phyloP scores from a whole-genome alignment of 208 protist species.

The Wallacemonas sp. region DNA sequence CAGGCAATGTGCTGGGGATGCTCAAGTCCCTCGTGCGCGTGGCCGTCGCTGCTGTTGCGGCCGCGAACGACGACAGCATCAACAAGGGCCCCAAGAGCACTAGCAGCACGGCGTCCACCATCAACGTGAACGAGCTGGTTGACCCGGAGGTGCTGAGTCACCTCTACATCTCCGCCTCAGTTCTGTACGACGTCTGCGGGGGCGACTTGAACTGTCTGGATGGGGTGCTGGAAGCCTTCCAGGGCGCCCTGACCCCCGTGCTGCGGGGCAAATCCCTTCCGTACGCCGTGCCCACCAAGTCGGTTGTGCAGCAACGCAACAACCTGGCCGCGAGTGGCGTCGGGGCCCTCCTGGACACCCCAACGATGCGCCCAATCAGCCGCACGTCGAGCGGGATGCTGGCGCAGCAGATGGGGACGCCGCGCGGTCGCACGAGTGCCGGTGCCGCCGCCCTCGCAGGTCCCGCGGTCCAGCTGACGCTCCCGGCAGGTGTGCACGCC shows the following conservation, averaged over 20 bases:
- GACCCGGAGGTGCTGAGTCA: slow-evolving; percentile 36
- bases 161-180: slow-evolving; percentile 26
- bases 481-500: slow-evolving; percentile 15
- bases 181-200: slow-evolving; percentile 49
- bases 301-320: slow-evolving; percentile 21
- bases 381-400: background rate
- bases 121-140: slow-evolving; percentile 22
- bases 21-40: slow-evolving; percentile 29
- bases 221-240: slow-evolving; percentile 41
- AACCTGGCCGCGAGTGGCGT: background rate
- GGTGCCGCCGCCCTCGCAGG: slow-evolving; percentile 13
- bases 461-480: slow-evolving; percentile 10
- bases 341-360: slow-evolving; percentile 9
- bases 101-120: too few species aligned
- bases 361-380: slow-evolving; percentile 2
- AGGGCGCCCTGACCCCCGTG: slow-evolving; percentile 59
- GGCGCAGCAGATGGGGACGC: slow-evolving; percentile 13
- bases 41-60: slow-evolving; percentile 6
- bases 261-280: slow-evolving; percentile 47
- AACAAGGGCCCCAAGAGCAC: too few species aligned
- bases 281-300: slow-evolving; percentile 1
- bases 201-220: slow-evolving; percentile 48
- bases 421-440: slow-evolving; percentile 10
- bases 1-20: slow-evolving; percentile 29
- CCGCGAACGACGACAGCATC: slow-evolving; percentile 4